Percentiles rank a stretch among this genome's conserved stretches.
Conservation (phyloP, 306 rosid genomes). For the Cucumis sativus region DNA sequence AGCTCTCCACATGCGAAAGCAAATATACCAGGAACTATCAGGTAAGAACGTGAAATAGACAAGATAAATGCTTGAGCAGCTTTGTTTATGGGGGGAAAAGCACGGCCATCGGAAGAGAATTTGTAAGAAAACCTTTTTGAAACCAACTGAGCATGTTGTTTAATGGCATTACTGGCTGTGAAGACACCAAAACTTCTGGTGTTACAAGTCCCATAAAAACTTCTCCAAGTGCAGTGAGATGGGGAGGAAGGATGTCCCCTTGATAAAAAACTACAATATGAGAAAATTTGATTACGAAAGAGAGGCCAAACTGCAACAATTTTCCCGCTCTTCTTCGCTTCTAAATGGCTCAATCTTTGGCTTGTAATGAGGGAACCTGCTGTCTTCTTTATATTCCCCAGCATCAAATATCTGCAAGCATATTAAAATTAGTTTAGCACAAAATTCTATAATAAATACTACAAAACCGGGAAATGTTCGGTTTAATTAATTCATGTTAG, state of each 20-base stretch:
- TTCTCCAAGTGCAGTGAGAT: slow-evolving; percentile 25
- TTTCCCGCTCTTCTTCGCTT: slow-evolving; percentile 37
- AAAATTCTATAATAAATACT: background rate
- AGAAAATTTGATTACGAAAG: slow-evolving; percentile 33
- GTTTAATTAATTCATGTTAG: background rate
- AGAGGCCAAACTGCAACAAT: slow-evolving; percentile 28
- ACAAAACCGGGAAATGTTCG: background rate
- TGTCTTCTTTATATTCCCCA: slow-evolving; percentile 36
- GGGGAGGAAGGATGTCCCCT: slow-evolving; percentile 28
- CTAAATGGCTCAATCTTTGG: slow-evolving; percentile 24
- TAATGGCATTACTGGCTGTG: slow-evolving; percentile 29
- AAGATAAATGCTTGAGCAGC: slow-evolving; percentile 80
- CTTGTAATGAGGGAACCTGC: slow-evolving; percentile 25
- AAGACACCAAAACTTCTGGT: slow-evolving; percentile 27
- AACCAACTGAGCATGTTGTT: slow-evolving; percentile 42
- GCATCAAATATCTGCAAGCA: slow-evolving; percentile 62
- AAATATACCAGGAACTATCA: slow-evolving; percentile 72
- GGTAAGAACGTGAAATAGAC: slow-evolving; percentile 58
- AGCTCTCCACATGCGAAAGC: slow-evolving; percentile 66
- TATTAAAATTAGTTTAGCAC: slow-evolving; percentile 10
- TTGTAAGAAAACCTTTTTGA: slow-evolving; percentile 52
- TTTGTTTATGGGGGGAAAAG: slow-evolving; percentile 41
- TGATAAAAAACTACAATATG: slow-evolving; percentile 24
- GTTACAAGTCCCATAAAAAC: slow-evolving; percentile 12
- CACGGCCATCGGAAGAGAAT: slow-evolving; percentile 26